These are phyloP conservation scores for Zalaria sp. DNA, from an alignment of 2,329 filamentous ascomycete genomes.

Conservation along the genomic window DNA sequence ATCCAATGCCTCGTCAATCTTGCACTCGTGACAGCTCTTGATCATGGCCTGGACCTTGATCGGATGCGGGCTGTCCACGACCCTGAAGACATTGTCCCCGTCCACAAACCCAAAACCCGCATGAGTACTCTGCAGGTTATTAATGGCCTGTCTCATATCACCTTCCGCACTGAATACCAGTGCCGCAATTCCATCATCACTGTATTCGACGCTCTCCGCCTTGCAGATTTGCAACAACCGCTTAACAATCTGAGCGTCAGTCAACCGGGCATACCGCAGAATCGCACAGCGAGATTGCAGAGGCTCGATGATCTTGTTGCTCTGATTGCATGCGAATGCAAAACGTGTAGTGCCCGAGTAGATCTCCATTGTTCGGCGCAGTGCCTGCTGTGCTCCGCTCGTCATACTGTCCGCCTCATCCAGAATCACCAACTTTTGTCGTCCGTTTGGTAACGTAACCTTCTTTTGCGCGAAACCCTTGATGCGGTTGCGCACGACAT, in stretches of 20 bases:
- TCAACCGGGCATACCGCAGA: conserved; percentile 80
- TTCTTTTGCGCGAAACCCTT: conserved; percentile 99
- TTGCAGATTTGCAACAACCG: conserved; percentile 83
- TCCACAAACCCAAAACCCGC: conserved; percentile 96
- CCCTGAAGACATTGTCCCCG: conserved; percentile 94
- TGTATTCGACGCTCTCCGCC: conserved; percentile 79
- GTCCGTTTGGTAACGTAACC: conserved; percentile 77
- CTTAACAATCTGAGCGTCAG: conserved; percentile 84
- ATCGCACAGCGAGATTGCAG: conserved; percentile 94
- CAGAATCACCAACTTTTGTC: conserved; percentile 93
- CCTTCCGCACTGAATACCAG: conserved; percentile 94
- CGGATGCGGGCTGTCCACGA: conserved; percentile 92
- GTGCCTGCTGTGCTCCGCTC: conserved; percentile 84
- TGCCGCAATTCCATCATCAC: conserved; percentile 88
- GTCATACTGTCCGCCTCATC: conserved; percentile 98
- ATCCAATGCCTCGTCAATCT: conserved; percentile 77
- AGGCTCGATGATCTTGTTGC: conserved; percentile 99
- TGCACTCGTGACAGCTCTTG: conserved; percentile 88
- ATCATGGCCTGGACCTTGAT: conserved; percentile 99
- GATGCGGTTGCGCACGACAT: conserved; percentile 92
- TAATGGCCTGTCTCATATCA: conserved; percentile 98
- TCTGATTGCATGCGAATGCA: conserved; percentile 96
- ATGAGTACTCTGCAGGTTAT: conserved; percentile 86
- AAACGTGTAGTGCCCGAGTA: conserved; percentile 94
- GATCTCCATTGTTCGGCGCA: conserved; percentile 95